Conservation (phyloP, 2,329 filamentous ascomycete species). For the Aspergillus aculeatinus region DNA sequence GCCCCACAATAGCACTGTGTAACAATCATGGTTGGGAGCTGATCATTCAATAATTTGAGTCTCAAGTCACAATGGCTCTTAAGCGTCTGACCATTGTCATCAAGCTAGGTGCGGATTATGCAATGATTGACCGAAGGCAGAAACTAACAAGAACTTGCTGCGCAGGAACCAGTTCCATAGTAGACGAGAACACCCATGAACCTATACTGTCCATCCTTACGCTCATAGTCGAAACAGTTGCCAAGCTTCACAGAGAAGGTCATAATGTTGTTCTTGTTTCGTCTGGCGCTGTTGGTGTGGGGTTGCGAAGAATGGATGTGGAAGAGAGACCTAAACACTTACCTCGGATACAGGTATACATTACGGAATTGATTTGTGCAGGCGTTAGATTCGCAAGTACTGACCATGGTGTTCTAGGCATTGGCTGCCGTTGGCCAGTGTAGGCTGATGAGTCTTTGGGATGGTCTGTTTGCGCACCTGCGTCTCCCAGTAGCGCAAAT, state of each 20-base stretch:
- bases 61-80: slow-evolving; percentile 23
- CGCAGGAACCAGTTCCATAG: slow-evolving; percentile 95
- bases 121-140: slow-evolving; percentile 8
- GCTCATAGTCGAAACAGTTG: slow-evolving; percentile 90
- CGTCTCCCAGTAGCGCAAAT: slow-evolving; percentile 93
- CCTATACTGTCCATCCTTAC: slow-evolving; percentile 87
- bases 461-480: slow-evolving; percentile 83
- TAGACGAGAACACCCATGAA: slow-evolving; percentile 92
- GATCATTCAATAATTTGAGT: neutral
- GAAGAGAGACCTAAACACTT: slow-evolving; percentile 86
- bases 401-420: slow-evolving; percentile 52
- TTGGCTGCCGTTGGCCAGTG: slow-evolving; percentile 96
- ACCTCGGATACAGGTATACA: slow-evolving; percentile 72
- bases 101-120: slow-evolving; percentile 39
- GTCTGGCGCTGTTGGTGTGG: slow-evolving; percentile 94
- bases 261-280: slow-evolving; percentile 95
- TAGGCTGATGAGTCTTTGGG: slow-evolving; percentile 92
- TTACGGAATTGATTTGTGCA: neutral
- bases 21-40: neutral
- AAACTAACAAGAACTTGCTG: slow-evolving; percentile 19
- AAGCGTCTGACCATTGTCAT: slow-evolving; percentile 39
- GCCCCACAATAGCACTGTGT: neutral
- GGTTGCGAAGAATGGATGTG: slow-evolving; percentile 84
- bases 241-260: slow-evolving; percentile 82
- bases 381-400: neutral